These are phyloP conservation scores for Thecaphora thlaspeos DNA, from an alignment of 1,284 basidiomycete genomes.

Conservation along the genomic window DNA sequence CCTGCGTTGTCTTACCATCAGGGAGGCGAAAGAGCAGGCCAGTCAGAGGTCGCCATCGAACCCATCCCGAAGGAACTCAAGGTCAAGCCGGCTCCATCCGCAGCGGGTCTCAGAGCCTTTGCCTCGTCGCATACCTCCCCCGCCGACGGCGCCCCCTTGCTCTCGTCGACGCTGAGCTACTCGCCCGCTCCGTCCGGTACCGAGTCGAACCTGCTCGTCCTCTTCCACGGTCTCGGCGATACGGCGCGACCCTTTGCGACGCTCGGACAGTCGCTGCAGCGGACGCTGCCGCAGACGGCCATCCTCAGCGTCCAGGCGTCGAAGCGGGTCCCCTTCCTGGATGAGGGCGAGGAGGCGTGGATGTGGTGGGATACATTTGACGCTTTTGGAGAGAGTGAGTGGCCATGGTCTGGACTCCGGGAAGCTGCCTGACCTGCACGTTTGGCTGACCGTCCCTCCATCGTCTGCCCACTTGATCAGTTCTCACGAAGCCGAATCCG, in stretches of 20 bases:
- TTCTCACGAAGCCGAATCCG: conserved; percentile 69
- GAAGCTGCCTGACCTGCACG: too few species aligned
- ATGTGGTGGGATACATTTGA: conserved; percentile 89
- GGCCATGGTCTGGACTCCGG: neutral
- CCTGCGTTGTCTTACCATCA: too few species aligned
- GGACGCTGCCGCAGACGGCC: conserved; percentile 75
- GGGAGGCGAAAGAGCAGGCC: too few species aligned
- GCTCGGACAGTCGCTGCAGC: conserved; percentile 70
- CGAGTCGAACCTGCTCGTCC: conserved; percentile 80
- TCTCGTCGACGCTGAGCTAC: conserved; percentile 59
- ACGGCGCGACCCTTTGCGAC: conserved; percentile 73
- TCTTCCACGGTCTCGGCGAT: conserved; percentile 86
- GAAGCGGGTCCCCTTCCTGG: conserved; percentile 76
- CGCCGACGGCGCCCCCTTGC: neutral
- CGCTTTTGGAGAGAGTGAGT: conserved; percentile 66
- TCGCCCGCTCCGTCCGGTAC: conserved; percentile 72
- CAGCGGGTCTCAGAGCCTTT: neutral
- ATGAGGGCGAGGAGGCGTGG: conserved; percentile 56
- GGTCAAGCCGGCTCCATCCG: neutral
- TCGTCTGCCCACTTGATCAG: conserved; percentile 54
- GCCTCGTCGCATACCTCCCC: neutral
- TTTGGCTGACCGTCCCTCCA: neutral
- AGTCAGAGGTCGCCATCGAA: too few species aligned
- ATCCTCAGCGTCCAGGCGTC: conserved; percentile 76
- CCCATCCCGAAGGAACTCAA: neutral